Evolutionary conservation across 2,329 filamentous ascomycete genomes (phyloP).

Genomic region (Ophiocordyceps camponoti-saundersi): DNA sequence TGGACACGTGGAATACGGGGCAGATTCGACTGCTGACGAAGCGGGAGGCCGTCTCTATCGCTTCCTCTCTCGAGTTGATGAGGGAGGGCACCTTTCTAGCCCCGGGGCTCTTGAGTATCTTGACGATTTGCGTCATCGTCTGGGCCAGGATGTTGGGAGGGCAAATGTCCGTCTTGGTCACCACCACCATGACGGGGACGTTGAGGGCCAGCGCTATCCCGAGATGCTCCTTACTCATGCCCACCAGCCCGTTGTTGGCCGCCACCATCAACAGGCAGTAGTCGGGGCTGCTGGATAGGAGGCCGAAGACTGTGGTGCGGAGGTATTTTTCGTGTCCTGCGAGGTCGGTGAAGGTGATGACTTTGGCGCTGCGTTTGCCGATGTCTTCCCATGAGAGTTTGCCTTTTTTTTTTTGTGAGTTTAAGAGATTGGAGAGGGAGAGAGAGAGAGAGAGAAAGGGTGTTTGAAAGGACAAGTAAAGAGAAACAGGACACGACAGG

Average conservation of each 20-base stretch:
- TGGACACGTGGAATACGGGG: slow-evolving; percentile 94
- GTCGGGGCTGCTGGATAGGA: slow-evolving; percentile 87
- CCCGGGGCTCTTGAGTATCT: slow-evolving; percentile 85
- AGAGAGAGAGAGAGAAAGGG: not conserved
- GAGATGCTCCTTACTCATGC: slow-evolving; percentile 96
- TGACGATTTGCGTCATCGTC: slow-evolving; percentile 78
- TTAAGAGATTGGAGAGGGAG: not conserved
- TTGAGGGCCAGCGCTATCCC: slow-evolving; percentile 90
- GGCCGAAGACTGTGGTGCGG: slow-evolving; percentile 87
- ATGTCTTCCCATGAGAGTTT: slow-evolving; percentile 94
- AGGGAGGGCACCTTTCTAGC: slow-evolving; percentile 93
- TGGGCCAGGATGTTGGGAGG: slow-evolving; percentile 89
- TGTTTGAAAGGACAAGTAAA: too few relatives aligned
- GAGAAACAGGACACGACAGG: not conserved
- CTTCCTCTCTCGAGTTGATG: slow-evolving; percentile 80
- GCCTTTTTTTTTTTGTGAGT: slow-evolving; percentile 13
- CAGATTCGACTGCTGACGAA: slow-evolving; percentile 93
- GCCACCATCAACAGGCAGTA: slow-evolving; percentile 98
- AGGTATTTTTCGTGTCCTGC: slow-evolving; percentile 93
- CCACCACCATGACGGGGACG: slow-evolving; percentile 91
- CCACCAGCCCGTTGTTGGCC: slow-evolving; percentile 90
- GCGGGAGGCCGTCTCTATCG: slow-evolving; percentile 86
- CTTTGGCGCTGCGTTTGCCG: slow-evolving; percentile 83
- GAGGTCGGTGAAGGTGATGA: slow-evolving; percentile 90
- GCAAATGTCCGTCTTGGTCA: slow-evolving; percentile 98